Evolutionary conservation across 164 flowering plant species (phyloP).

Genomic region (Taxillus chinensis): DNA sequence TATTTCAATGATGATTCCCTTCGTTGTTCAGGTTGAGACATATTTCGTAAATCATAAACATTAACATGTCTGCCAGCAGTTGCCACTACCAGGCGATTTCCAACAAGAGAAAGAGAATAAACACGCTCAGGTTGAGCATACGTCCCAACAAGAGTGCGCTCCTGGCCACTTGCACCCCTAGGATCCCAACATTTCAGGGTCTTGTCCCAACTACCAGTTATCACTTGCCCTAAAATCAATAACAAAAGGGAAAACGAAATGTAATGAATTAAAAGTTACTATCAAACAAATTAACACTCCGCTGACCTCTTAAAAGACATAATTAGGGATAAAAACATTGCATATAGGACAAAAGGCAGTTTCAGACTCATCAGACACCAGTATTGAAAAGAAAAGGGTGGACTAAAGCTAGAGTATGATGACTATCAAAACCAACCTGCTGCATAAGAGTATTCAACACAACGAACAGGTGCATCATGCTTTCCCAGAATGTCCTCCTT

Average conservation of each 20-base stretch:
- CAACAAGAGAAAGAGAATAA: slow-evolving; percentile 88
- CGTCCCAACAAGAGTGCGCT: slow-evolving; percentile 81
- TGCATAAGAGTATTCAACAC: slow-evolving; percentile 90
- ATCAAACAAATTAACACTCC: neutral
- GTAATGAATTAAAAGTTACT: no score
- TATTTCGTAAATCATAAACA: slow-evolving; percentile 90
- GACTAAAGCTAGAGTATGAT: no score
- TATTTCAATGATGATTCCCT: slow-evolving; percentile 96
- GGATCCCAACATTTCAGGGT: slow-evolving; percentile 99
- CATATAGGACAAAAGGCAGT: neutral
- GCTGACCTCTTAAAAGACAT: neutral
- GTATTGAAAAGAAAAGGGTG: neutral
- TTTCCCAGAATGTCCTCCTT: slow-evolving; percentile 84
- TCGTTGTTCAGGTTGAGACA: slow-evolving; percentile 98
- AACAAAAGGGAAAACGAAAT: neutral
- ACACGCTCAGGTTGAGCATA: slow-evolving; percentile 96
- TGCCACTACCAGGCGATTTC: slow-evolving; percentile 89
- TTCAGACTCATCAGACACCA: neutral
- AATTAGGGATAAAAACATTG: neutral
- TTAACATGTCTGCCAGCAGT: slow-evolving; percentile 99
- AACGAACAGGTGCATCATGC: slow-evolving; percentile 94
- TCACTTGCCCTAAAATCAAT: slow-evolving; percentile 68
- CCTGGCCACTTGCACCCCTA: slow-evolving; percentile 95
- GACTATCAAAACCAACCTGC: slow-evolving; percentile 41
- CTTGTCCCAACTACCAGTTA: slow-evolving; percentile 98